Conservation (phyloP, 164 flowering plant species). For the Pachysandra terminalis region DNA sequence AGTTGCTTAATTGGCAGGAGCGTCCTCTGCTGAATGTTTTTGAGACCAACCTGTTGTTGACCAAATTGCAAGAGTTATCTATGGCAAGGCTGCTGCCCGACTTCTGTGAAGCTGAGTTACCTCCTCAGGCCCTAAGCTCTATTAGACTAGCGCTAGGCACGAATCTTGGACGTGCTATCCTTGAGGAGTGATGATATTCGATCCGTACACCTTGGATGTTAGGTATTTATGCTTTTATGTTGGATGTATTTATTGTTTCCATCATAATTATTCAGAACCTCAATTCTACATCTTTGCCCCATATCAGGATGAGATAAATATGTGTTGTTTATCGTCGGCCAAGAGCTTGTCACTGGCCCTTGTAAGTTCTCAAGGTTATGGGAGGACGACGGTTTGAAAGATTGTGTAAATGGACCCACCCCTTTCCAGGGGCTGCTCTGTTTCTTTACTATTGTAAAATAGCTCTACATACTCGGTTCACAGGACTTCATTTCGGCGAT, state of each 20-base stretch:
- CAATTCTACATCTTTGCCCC: not conserved
- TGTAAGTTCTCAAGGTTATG: too few species aligned
- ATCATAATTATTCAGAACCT: not conserved
- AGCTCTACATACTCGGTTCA: too few species aligned
- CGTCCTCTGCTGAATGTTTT: constrained; percentile 69
- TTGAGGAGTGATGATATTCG: constrained; percentile 44
- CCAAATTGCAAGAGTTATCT: constrained; percentile 86
- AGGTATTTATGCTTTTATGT: not conserved
- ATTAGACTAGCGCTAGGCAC: constrained; percentile 87
- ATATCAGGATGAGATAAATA: not conserved
- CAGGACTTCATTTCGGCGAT: too few species aligned
- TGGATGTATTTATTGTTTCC: not conserved
- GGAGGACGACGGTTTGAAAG: too few species aligned
- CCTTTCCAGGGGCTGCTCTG: too few species aligned
- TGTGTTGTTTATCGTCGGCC: too few species aligned
- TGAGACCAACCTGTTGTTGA: constrained; percentile 69
- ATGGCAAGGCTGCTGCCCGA: constrained; percentile 73
- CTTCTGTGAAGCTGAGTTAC: constrained; percentile 59
- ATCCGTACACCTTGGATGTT: not conserved
- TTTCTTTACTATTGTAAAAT: too few species aligned
- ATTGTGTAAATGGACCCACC: too few species aligned
- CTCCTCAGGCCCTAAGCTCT: constrained; percentile 64
- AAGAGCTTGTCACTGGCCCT: too few species aligned
- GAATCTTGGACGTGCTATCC: constrained; percentile 89
- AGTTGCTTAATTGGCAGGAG: constrained; percentile 70